Evolutionary conservation across 495 filamentous ascomycete species (phyloP).

Genomic region (Neurospora africana): DNA sequence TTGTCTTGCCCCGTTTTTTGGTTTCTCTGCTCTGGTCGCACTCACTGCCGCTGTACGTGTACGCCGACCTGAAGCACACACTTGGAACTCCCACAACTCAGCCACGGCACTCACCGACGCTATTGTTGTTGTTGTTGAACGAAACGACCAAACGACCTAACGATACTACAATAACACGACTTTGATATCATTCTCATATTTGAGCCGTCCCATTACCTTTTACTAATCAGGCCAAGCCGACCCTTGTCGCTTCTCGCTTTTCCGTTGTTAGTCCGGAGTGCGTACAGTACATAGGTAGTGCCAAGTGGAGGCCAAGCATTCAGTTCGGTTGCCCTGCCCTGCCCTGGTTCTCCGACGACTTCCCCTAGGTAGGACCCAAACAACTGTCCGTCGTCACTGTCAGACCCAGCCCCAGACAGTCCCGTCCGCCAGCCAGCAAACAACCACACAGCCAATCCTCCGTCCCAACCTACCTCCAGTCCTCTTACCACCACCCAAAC

Average conservation of each 20-base stretch:
- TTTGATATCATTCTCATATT: neutral
- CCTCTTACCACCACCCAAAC: neutral
- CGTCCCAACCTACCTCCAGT: neutral
- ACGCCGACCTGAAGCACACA: neutral
- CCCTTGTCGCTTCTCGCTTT: neutral
- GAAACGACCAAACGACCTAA: neutral
- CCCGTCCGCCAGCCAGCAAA: neutral
- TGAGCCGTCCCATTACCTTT: neutral
- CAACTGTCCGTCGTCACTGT: neutral
- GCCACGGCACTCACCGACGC: neutral
- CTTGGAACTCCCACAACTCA: neutral
- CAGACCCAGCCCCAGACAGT: neutral
- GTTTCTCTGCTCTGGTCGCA: neutral
- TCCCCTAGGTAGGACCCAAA: neutral
- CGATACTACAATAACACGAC: neutral
- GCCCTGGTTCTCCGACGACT: neutral
- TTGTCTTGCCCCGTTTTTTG: neutral
- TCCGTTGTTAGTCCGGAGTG: neutral
- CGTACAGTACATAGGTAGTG: too few species aligned
- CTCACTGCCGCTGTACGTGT: neutral
- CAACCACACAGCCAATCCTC: neutral
- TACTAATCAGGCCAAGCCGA: neutral
- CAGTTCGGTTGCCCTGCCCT: neutral
- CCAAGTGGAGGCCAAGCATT: neutral
- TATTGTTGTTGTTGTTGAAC: too few species aligned